These are phyloP conservation scores for Cicer yamashitae DNA, from an alignment of 306 rosid genomes.

Conservation along the genomic window DNA sequence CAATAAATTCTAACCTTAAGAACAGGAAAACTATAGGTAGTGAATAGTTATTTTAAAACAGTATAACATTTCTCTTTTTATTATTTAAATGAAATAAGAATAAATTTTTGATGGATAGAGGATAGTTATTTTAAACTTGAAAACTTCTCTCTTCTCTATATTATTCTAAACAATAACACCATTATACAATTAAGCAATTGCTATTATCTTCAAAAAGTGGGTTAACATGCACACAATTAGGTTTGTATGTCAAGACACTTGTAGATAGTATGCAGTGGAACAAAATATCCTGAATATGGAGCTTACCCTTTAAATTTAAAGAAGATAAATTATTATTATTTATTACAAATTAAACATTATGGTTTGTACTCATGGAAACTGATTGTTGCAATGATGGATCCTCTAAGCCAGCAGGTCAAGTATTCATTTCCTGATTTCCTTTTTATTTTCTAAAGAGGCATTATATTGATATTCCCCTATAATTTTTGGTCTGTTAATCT, in stretches of 20 bases:
- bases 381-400: constrained; percentile 15
- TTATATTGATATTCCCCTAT: neutral
- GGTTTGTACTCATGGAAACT: neutral
- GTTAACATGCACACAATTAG: neutral
- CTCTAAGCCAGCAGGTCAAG: constrained; percentile 3
- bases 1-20: constrained; percentile 8
- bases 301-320: constrained; percentile 8
- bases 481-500: neutral
- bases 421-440: constrained; percentile 11
- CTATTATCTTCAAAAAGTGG: constrained; percentile 1
- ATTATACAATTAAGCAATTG: constrained; percentile 4
- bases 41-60: constrained; percentile 23
- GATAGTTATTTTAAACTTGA: neutral
- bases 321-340: neutral
- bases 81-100: neutral
- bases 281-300: neutral
- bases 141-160: constrained; percentile 7
- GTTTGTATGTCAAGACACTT: neutral
- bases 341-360: neutral
- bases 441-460: constrained; percentile 11
- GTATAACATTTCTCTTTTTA: neutral
- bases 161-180: constrained; percentile 4
- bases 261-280: constrained; percentile 9
- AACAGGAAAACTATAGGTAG: constrained; percentile 12
- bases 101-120: constrained; percentile 4